Percentiles rank a stretch among this genome's conserved stretches.
Conservation (phyloP, 805 yeast genomes). For the Metschnikowia orientalis region DNA sequence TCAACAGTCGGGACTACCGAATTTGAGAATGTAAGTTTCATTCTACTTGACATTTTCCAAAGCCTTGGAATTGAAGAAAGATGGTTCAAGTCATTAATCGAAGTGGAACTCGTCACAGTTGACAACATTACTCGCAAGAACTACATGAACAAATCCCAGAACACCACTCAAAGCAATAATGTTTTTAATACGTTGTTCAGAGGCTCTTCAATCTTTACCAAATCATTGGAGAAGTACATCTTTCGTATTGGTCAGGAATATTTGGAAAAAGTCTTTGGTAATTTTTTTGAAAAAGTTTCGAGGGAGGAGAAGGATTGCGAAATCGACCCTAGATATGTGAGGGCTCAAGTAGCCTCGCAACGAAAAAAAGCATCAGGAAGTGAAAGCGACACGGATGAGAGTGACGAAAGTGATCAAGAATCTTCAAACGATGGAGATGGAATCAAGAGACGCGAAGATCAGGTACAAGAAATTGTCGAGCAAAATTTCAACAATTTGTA, state of each 20-base stretch:
- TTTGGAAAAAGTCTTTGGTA: constrained; percentile 66
- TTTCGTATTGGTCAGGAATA: constrained; percentile 76
- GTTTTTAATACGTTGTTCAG: constrained; percentile 67
- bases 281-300: constrained; percentile 53
- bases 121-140: constrained; percentile 43
- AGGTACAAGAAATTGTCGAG: constrained; percentile 34
- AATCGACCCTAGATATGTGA: constrained; percentile 67
- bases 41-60: constrained; percentile 72
- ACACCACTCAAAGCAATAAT: constrained; percentile 33
- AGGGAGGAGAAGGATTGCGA: constrained; percentile 60
- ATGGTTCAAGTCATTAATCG: constrained; percentile 70
- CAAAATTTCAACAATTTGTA: constrained; percentile 48
- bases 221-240: constrained; percentile 73
- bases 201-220: constrained; percentile 79
- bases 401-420: constrained; percentile 28
- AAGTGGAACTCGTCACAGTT: constrained; percentile 54
- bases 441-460: constrained; percentile 31
- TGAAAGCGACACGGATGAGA: constrained; percentile 15
- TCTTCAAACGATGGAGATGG: too few species aligned
- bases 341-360: constrained; percentile 30
- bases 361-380: constrained; percentile 19
- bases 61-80: constrained; percentile 60
- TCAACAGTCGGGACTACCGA: constrained; percentile 35
- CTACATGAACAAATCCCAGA: constrained; percentile 27
- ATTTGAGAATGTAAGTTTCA: constrained; percentile 52